phyloP scores from a whole-genome alignment of 202 grass and related monocot species.

The Brachypodium distachyon region DNA sequence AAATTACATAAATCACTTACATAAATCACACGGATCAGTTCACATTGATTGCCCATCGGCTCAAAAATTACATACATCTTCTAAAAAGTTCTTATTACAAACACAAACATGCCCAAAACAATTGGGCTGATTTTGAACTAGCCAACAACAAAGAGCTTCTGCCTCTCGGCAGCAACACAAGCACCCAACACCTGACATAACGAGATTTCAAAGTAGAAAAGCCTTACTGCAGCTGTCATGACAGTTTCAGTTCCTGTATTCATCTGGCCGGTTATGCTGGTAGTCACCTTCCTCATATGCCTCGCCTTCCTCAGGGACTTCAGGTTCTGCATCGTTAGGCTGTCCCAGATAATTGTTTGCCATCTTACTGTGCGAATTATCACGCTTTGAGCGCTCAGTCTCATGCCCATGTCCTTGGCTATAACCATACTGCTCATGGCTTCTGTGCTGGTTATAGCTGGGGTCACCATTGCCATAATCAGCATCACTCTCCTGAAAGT shows the following conservation, averaged over 20 bases:
- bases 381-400: not conserved
- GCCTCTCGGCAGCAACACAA: not conserved
- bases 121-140: not conserved
- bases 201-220: not conserved
- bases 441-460: conserved; percentile 16
- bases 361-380: conserved; percentile 24
- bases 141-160: not conserved
- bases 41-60: not conserved
- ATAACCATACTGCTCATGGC: conserved; percentile 34
- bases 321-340: conserved; percentile 28
- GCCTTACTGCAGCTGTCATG: not conserved
- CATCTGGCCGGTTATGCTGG: conserved; percentile 21
- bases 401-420: conserved; percentile 15
- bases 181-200: not conserved
- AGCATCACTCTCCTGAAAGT: conserved; percentile 32
- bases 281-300: conserved; percentile 42
- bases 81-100: conserved; percentile 2
- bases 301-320: conserved; percentile 50
- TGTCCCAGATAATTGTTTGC: conserved; percentile 17
- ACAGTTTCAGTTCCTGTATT: conserved; percentile 13
- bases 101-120: not conserved
- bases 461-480: conserved; percentile 30
- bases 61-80: not conserved
- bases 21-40: not conserved
- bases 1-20: no score